phyloP scores from a whole-genome alignment of 192 early-diverging fungal species.

The Backusella mclennaniae region DNA sequence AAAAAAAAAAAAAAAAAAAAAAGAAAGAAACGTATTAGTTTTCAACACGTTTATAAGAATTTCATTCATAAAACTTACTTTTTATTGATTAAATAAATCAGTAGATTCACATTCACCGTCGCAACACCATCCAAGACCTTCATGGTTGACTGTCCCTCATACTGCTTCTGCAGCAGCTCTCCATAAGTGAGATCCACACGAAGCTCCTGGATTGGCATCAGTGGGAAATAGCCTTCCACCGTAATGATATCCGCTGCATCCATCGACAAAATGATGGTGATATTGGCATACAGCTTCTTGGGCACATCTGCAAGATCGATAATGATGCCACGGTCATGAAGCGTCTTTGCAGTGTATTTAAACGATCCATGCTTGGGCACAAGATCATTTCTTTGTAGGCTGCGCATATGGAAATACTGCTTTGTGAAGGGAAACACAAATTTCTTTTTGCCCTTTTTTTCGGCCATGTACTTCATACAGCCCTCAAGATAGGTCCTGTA shows the following conservation, averaged over 20 bases:
- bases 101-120: slow-evolving; percentile 94
- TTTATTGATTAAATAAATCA: slow-evolving; percentile 97
- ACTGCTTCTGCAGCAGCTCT: slow-evolving; percentile 92
- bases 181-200: slow-evolving; percentile 86
- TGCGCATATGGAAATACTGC: slow-evolving; percentile 93
- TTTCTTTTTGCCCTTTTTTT: slow-evolving; percentile 66
- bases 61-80: slow-evolving; percentile 57
- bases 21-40: not conserved
- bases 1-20: not conserved
- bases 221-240: slow-evolving; percentile 79
- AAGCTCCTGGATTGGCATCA: slow-evolving; percentile 62
- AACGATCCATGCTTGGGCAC: slow-evolving; percentile 97
- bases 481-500: slow-evolving; percentile 90
- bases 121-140: slow-evolving; percentile 88
- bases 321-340: slow-evolving; percentile 92
- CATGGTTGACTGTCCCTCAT: slow-evolving; percentile 90
- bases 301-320: slow-evolving; percentile 79
- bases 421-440: slow-evolving; percentile 84
- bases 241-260: slow-evolving; percentile 89
- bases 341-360: slow-evolving; percentile 94
- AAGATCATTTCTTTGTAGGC: slow-evolving; percentile 79
- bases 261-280: slow-evolving; percentile 90
- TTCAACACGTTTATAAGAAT: not conserved
- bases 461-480: slow-evolving; percentile 85
- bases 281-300: slow-evolving; percentile 84